Evolutionary conservation across 2,329 filamentous ascomycete genomes (phyloP).

Genomic region (Apiospora sp.): DNA sequence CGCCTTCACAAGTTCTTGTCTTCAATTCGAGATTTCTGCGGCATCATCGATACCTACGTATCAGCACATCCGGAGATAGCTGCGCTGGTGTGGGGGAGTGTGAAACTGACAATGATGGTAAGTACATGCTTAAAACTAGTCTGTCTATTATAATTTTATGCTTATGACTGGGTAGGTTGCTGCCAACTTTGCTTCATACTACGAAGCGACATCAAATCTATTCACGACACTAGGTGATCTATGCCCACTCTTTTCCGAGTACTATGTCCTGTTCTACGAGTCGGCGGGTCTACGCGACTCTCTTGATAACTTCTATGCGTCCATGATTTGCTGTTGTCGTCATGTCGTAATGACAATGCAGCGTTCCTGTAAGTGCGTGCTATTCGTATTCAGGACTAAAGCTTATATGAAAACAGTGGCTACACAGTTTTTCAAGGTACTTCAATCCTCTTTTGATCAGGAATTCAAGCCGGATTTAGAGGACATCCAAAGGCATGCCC

Average conservation of each 20-base stretch:
- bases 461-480: neutral
- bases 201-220: slow-evolving; percentile 46
- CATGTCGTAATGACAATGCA: slow-evolving; percentile 40
- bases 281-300: slow-evolving; percentile 45
- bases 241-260: slow-evolving; percentile 47
- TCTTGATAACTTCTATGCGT: slow-evolving; percentile 45
- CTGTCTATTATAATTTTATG: too few relatives aligned
- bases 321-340: slow-evolving; percentile 46
- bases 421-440: neutral
- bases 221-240: slow-evolving; percentile 45
- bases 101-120: slow-evolving; percentile 50
- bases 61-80: slow-evolving; percentile 47
- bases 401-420: neutral
- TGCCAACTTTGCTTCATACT: slow-evolving; percentile 49
- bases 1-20: slow-evolving; percentile 42
- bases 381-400: neutral
- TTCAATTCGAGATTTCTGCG: slow-evolving; percentile 48
- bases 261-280: slow-evolving; percentile 44
- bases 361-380: slow-evolving; percentile 13
- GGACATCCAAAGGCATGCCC: neutral
- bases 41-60: slow-evolving; percentile 46
- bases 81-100: slow-evolving; percentile 52
- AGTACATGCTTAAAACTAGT: too few relatives aligned
- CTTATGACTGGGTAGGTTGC: slow-evolving; percentile 22
- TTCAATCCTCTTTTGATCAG: neutral